Percentiles rank a stretch among this genome's conserved stretches.
Evolutionary conservation across 2,329 filamentous ascomycete genomes (phyloP).

Genomic region (Penicillium sp.): DNA sequence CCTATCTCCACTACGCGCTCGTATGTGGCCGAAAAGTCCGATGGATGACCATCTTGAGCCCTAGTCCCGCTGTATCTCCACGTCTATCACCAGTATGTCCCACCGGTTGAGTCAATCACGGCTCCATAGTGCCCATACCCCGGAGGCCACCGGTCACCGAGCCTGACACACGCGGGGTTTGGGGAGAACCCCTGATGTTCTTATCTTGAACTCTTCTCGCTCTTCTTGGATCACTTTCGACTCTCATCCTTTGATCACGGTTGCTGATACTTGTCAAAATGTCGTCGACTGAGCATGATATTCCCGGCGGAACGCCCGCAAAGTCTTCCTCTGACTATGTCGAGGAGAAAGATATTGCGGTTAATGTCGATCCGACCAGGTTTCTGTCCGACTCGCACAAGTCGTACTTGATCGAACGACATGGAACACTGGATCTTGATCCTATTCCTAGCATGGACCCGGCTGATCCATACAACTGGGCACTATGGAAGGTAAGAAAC

Average conservation of each 20-base stretch:
- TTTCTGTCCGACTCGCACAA: constrained; percentile 35
- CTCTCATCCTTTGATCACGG: neutral
- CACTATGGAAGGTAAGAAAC: constrained; percentile 53
- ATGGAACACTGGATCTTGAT: constrained; percentile 61
- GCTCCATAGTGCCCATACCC: constrained; percentile 11
- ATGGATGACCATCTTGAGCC: neutral
- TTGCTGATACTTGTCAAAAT: constrained; percentile 12
- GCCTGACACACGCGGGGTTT: constrained; percentile 16
- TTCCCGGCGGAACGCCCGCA: neutral
- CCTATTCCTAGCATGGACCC: constrained; percentile 57
- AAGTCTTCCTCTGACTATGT: constrained; percentile 23
- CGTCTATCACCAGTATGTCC: constrained; percentile 5
- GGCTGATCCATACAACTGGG: constrained; percentile 64
- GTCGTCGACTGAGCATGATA: constrained; percentile 5
- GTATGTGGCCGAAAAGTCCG: neutral
- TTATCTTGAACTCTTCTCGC: constrained; percentile 8
- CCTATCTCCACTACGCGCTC: constrained; percentile 1
- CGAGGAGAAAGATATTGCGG: constrained; percentile 26
- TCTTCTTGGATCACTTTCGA: neutral
- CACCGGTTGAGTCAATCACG: constrained; percentile 6
- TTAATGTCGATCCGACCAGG: constrained; percentile 14
- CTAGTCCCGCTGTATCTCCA: neutral
- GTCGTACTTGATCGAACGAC: constrained; percentile 58
- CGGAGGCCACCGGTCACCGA: constrained; percentile 7
- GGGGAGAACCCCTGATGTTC: neutral